Evolutionary conservation across 2,329 filamentous ascomycete species (phyloP), one percentile per base, ranked within the genome.

Genomic region (Pestalotiopsis sp.): DNA sequence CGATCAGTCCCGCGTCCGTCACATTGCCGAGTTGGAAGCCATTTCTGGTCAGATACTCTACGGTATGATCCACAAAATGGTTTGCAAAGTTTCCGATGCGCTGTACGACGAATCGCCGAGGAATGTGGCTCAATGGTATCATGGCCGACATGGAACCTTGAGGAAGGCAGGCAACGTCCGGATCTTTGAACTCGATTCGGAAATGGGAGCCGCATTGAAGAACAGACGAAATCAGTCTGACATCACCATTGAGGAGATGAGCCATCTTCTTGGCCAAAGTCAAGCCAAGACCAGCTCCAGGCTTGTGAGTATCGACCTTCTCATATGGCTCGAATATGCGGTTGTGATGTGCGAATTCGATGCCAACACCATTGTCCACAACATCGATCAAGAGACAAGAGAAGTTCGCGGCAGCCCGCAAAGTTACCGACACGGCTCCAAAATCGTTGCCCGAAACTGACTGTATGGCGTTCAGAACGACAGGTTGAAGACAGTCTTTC

Each of bases 271-370:
- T 63, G 17, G 67, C 63, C 11, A 68, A 38, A 24, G 67, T 68
- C 24, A 68, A 30, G 4, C 67, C 67, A 22, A 68, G 30, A 1
- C 67, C 67, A 17, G 64, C 63, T 22, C 67, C 67, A 9, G 52
- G n/a, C 59, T 62, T 62, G 38, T 66, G 67, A 4, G n/a, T 48
- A 24, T 68, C 61, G 14, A 68, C 59, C 24, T 68, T 68, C 22
- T 68, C 67, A n/a, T 56, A 68, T 17, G 67, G 57, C 48, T 68
- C 67, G 35, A 68, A 68, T 20, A 68, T 66, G 22, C 59, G 57
- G 3, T 38, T 9, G 24, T 66, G 57, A 39, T 66, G 14, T 10
- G 17, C 20, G 22, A 55, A 13, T 9, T 66, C 57, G 38, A 68
- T 68, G 1, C 67, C 67, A n/a, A 20, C 22, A 7, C 67, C 67